Evolutionary conservation across 345 rosid species (phyloP), one percentile per base, ranked within the genome.

Genomic region (Citrus australasica): DNA sequence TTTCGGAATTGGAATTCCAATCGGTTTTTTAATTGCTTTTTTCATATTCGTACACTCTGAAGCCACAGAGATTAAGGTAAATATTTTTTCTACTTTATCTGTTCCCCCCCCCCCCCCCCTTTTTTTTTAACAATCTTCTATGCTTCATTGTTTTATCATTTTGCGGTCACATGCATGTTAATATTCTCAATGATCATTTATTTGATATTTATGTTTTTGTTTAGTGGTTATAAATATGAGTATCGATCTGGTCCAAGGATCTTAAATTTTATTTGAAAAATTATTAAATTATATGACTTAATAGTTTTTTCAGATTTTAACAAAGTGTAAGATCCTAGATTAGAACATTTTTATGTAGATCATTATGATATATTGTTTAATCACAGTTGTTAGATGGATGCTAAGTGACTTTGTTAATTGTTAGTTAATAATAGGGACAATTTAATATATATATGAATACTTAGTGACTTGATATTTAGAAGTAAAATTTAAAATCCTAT

Each of bases 11-110:
- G 89, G 90, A 28, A 48, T 84, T 63, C 85, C 90, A 5, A 64
- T 82, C 38, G 88, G 87, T 24, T 59, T 85, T 63, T 38, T 85
- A 10, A 19, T 84, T 14, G 90, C 89, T 61, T 89, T 79, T 73
- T 73, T 80, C 69, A 9, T 85, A 4, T 89, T 87, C 82, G 63
- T 84, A 5, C 74, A 56, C 76, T 71, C 42, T 1, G 80, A 82
- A 35, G 73, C 85, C 17, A 22, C 68, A 55, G 76, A 82, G 62
- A 80, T 81, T 22, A 78, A 78, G 89, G 90, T 87, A 63, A 64
- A 30, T 19, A 21, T 13, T 13, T 21, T 48, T 25, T 25, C 0
- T 3, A 46, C 51, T 4, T 46, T 46, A 13, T 46, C 16, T 46
- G 13, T 46, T 13, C 13, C 5, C 4, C 33, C 33, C 33, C 0